Percentiles rank a stretch among this genome's conserved stretches.
Evolutionary conservation across 2,329 filamentous ascomycete genomes (phyloP).

Genomic region (Pseudocercospora fuligena): DNA sequence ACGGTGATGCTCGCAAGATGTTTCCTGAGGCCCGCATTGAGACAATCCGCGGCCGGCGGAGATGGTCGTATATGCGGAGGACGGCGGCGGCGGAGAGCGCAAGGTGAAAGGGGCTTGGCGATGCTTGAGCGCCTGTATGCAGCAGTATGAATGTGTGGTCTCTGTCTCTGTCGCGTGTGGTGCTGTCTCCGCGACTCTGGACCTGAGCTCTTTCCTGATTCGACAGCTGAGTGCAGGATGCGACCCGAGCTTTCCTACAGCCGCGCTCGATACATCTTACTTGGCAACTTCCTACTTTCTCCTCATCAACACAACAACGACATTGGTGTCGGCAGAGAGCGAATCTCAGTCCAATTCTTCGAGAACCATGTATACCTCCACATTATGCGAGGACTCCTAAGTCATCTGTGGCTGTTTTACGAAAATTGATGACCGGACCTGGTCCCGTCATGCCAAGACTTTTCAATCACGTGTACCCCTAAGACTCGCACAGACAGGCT

Average conservation of each 20-base stretch:
- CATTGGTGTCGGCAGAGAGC: neutral
- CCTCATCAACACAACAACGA: neutral
- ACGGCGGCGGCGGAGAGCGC: neutral
- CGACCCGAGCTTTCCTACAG: neutral
- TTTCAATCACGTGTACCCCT: neutral
- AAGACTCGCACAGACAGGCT: neutral
- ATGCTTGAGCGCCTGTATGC: neutral
- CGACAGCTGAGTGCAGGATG: neutral
- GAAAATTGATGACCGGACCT: neutral
- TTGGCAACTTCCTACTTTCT: neutral
- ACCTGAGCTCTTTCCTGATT: neutral
- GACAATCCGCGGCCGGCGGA: neutral
- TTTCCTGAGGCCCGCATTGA: slow-evolving; percentile 6
- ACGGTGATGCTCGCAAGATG: slow-evolving; percentile 6
- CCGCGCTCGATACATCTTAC: neutral
- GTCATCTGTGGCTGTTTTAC: neutral
- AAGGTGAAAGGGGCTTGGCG: neutral
- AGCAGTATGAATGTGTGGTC: neutral
- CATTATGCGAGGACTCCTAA: neutral
- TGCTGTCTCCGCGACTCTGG: neutral
- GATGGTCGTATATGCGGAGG: neutral
- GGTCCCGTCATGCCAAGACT: neutral
- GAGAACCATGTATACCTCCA: neutral
- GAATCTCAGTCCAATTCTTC: neutral
- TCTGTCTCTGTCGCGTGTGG: neutral